Evolutionary conservation across 225 moss, liverwort and hornwort species (phyloP), one percentile per base, ranked within the genome.

Genomic region (Takakia lepidozioides): DNA sequence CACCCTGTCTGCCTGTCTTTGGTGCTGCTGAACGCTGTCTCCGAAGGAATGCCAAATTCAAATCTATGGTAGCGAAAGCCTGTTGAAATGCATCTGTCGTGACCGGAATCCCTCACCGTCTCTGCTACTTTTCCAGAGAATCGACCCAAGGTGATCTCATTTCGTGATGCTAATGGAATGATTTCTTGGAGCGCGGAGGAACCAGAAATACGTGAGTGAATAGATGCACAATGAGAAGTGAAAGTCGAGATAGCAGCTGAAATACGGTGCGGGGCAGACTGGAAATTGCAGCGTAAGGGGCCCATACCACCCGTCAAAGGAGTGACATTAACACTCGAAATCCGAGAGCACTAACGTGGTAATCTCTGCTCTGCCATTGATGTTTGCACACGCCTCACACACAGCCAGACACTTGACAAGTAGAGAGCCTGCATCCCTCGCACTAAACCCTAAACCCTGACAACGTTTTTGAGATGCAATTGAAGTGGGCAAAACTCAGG

Each of bases 211-310:
- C 8, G 8, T 1, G n/a, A 48, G 16, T 23, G 13, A 3, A 24
- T 29, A 2, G 49, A 29, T 18, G 29, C 54, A 4, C 19, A n/a
- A n/a, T n/a, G 27, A 8, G 26, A 41, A 10, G 54, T 27, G 28
- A 43, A 32, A 18, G n/a, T 5, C 11, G 36, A 28, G 20, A 41
- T 36, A 41, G 7, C 20, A 8, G 19, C 6, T 19, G 41, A 13
- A 41, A 55, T 26, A 21, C 26, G 41, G 8, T 8, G 19, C 40
- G 37, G 36, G 19, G 56, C 11, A 38, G 4, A n/a, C 43, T 38
- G 36, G 5, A 29, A 38, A 32, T 51, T 44, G 28, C 60, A 50
- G n/a, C 37, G 38, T 3, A 37, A 36, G 39, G 54, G 55, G 25
- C 29, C 61, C 67, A 67, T 67, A 10, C 52, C 55, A n/a, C n/a